Evolutionary conservation across 140 eudicot genomes (phyloP).

Genomic region (Ambrosia hybrid): DNA sequence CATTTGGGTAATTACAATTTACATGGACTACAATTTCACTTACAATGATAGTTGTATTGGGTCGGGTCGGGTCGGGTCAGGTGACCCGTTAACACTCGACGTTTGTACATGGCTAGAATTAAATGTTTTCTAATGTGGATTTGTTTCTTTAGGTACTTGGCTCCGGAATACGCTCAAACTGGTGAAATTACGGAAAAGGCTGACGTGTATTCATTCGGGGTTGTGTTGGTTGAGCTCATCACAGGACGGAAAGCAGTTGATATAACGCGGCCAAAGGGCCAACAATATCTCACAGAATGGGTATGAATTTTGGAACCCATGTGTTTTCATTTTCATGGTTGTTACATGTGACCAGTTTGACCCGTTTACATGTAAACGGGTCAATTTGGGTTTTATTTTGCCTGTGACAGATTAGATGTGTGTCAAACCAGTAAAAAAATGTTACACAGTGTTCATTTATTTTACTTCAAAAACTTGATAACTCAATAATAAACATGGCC

Average conservation of each 20-base stretch:
- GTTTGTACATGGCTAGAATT: neutral
- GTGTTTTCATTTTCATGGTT: neutral
- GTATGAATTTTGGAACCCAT: constrained; percentile 31
- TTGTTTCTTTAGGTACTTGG: constrained; percentile 57
- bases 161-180: constrained; percentile 89
- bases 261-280: constrained; percentile 76
- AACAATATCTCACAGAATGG: constrained; percentile 84
- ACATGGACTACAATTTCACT: neutral
- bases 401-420: too few relatives aligned
- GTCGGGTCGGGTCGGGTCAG: neutral
- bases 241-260: constrained; percentile 91
- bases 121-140: neutral
- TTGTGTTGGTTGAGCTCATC: constrained; percentile 74
- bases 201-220: constrained; percentile 86
- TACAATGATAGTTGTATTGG: too few relatives aligned
- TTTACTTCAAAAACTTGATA: too few relatives aligned
- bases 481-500: neutral
- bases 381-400: too few relatives aligned
- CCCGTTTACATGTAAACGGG: too few relatives aligned
- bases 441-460: too few relatives aligned
- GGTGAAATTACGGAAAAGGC: constrained; percentile 91
- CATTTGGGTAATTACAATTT: constrained; percentile 59
- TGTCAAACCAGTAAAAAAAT: too few relatives aligned
- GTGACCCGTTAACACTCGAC: neutral
- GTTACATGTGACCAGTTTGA: too few relatives aligned